These are phyloP conservation scores for Ustilago cynodontis DNA, from an alignment of 1,284 basidiomycete species.

Conservation along the genomic window DNA sequence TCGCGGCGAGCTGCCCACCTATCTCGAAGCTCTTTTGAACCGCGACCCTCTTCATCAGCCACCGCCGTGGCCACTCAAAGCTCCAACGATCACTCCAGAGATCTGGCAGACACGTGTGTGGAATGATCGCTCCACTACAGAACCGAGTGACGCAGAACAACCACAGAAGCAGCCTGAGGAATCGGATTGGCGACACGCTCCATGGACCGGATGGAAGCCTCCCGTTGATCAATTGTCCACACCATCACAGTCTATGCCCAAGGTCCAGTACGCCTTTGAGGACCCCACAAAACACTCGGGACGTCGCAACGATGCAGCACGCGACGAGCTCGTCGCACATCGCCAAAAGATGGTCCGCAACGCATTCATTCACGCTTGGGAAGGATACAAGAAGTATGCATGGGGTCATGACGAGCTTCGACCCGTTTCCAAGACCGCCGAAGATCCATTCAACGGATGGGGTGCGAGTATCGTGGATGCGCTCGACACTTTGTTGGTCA, in stretches of 20 bases:
- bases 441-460: constrained; percentile 75
- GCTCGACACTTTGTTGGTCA: constrained; percentile 87
- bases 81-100: constrained; percentile 39
- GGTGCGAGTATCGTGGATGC: constrained; percentile 79
- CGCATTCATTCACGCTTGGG: constrained; percentile 76
- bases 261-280: constrained; percentile 59
- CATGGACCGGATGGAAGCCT: constrained; percentile 57
- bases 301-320: constrained; percentile 34
- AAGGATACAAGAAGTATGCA: constrained; percentile 74
- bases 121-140: constrained; percentile 54
- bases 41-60: constrained; percentile 42
- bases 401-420: constrained; percentile 76
- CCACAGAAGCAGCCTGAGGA: constrained; percentile 52
- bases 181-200: constrained; percentile 55
- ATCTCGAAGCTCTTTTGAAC: constrained; percentile 38
- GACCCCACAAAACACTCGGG: constrained; percentile 54
- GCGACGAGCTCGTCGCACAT: constrained; percentile 52
- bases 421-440: constrained; percentile 69
- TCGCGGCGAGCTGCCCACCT: constrained; percentile 50
- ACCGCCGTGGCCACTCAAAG: constrained; percentile 45
- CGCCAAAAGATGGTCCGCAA: constrained; percentile 72
- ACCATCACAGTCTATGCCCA: constrained; percentile 29
- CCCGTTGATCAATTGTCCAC: constrained; percentile 51
- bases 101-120: constrained; percentile 46
- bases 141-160: constrained; percentile 49